These are phyloP conservation scores for Monosporascus sp. DNA, from an alignment of 2,329 filamentous ascomycete species.

Conservation along the genomic window DNA sequence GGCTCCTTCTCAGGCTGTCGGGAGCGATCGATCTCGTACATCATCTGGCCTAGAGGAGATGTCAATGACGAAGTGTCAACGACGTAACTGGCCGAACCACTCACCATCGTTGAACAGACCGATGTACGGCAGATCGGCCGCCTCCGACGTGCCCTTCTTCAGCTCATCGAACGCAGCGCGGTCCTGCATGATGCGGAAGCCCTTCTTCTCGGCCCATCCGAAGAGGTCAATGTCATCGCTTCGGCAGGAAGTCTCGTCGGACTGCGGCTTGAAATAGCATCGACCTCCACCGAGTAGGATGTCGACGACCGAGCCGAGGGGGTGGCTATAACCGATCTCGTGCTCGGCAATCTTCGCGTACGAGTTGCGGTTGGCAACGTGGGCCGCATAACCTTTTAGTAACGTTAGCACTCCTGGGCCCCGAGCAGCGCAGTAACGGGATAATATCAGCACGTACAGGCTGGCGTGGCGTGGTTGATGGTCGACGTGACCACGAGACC, in stretches of 20 bases:
- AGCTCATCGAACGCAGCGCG: constrained; percentile 29
- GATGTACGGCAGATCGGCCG: constrained; percentile 28
- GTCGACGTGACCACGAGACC: constrained; percentile 36
- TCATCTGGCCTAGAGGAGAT: constrained; percentile 13
- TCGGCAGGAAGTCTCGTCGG: constrained; percentile 30
- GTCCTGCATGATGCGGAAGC: constrained; percentile 31
- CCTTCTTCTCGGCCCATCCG: constrained; percentile 25
- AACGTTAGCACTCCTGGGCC: too few species aligned
- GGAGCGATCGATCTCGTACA: constrained; percentile 31
- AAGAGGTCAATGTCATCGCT: constrained; percentile 31
- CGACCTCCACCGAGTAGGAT: constrained; percentile 34
- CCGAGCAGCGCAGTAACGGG: too few species aligned
- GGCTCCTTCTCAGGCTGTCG: constrained; percentile 27
- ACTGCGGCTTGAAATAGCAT: constrained; percentile 35
- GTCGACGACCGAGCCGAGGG: constrained; percentile 32
- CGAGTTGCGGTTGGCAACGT: constrained; percentile 27
- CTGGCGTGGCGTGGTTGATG: constrained; percentile 31
- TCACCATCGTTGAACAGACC: constrained; percentile 33
- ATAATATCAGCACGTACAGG: constrained; percentile 12
- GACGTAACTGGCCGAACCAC: constrained; percentile 5
- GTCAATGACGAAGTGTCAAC: background rate
- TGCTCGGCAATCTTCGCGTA: constrained; percentile 33
- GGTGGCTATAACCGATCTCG: constrained; percentile 32
- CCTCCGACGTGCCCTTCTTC: constrained; percentile 17
- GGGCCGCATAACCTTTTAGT: constrained; percentile 24